phyloP scores from a whole-genome alignment of 148 eudicot species.

The Rhododendron ferrugineum region DNA sequence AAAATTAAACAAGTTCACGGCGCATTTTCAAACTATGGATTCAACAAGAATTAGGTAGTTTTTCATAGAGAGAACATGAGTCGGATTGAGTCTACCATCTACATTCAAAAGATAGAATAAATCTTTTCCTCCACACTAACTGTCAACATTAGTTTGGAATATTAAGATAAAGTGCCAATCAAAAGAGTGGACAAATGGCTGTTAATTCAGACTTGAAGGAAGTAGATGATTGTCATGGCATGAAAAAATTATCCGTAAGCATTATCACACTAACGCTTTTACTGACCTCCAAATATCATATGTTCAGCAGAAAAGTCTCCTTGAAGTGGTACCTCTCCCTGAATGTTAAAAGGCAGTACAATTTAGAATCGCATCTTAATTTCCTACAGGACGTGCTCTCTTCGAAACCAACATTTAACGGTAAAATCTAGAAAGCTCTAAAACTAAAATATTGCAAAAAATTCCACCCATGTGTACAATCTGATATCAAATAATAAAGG shows the following conservation, averaged over 20 bases:
- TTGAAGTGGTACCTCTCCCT: constrained; percentile 97
- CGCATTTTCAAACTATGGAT: not conserved
- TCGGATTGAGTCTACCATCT: not conserved
- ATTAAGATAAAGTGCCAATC: not conserved
- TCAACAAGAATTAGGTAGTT: not conserved
- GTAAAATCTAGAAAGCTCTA: not conserved
- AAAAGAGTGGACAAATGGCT: not conserved
- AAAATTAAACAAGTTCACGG: not conserved
- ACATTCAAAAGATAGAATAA: not conserved
- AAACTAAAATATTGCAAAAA: not conserved
- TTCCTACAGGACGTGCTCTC: not conserved
- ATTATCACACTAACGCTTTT: not conserved
- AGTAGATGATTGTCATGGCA: not conserved
- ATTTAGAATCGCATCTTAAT: not conserved
- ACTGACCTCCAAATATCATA: constrained; percentile 91
- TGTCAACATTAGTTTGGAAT: not conserved
- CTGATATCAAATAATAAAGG: not conserved
- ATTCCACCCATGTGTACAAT: not conserved
- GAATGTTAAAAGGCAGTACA: constrained; percentile 18
- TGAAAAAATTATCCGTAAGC: not conserved
- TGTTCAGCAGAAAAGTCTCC: constrained; percentile 97
- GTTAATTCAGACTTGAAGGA: not conserved
- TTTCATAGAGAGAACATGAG: not conserved
- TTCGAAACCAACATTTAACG: not conserved
- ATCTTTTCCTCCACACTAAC: not conserved